Conservation (phyloP, 2,329 filamentous ascomycete species). For the Fusarium lateritium region DNA sequence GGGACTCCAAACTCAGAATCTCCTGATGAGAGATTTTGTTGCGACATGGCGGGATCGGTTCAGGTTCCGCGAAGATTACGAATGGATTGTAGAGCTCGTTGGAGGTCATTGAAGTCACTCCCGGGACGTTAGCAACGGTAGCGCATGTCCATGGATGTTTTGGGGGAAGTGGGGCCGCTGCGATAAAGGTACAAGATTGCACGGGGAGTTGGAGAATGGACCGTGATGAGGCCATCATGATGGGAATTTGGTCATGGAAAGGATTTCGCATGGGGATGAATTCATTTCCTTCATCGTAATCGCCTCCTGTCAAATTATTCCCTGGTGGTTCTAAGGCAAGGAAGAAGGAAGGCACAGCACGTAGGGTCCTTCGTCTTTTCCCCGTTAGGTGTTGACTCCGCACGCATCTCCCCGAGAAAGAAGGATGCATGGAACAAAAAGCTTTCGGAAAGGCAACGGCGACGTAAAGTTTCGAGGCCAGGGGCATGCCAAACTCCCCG, state of each 20-base stretch:
- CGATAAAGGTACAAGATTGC: conserved; percentile 1
- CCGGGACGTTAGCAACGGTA: conserved; percentile 24
- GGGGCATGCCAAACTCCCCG: conserved; percentile 34
- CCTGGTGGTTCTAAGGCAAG: background rate
- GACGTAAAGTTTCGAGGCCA: background rate
- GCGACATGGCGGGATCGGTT: conserved; percentile 1
- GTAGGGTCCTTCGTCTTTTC: background rate
- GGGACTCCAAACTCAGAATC: background rate
- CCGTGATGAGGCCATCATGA: conserved; percentile 32
- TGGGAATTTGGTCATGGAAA: conserved; percentile 11
- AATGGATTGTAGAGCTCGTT: background rate
- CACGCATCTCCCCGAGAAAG: conserved; percentile 32
- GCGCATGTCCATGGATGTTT: background rate
- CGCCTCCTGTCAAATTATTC: background rate
- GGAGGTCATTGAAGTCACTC: background rate
- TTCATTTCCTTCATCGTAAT: too few species aligned
- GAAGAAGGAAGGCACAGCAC: background rate
- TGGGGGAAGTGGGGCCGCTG: conserved; percentile 32
- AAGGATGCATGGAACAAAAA: conserved; percentile 30
- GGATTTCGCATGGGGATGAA: background rate
- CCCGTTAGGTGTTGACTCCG: background rate
- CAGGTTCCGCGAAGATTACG: conserved; percentile 6
- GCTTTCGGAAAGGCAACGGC: conserved; percentile 6
- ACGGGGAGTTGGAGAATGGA: conserved; percentile 38
- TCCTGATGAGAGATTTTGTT: conserved; percentile 9